Base-by-base conservation (phyloP, 2,329 filamentous ascomycete species). In the Blastomyces parvus region DNA sequence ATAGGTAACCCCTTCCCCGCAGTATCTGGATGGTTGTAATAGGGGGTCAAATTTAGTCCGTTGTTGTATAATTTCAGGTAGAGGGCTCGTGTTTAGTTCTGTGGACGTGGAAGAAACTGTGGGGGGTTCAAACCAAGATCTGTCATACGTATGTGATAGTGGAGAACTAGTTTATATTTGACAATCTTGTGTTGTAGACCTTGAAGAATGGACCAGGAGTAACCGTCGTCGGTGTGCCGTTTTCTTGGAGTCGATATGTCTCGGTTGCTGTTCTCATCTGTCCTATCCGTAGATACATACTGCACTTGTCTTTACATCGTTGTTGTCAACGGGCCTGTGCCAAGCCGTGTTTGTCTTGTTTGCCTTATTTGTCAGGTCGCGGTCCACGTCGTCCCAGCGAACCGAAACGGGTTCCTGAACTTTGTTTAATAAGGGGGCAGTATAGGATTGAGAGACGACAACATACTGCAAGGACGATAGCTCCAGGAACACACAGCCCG, bases 301-400 rank as follows among this genome's bases (percentile, higher is more conserved):
- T n/a, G n/a, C n/a, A n/a, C n/a, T n/a, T n/a, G n/a, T n/a, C n/a
- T n/a, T n/a, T n/a, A n/a, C n/a, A n/a, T n/a, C n/a, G n/a, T n/a
- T n/a, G n/a, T n/a, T n/a, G n/a, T n/a, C n/a, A n/a, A n/a, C n/a
- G n/a, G 27, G 22, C 5, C 11, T 3, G 14, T 30, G n/a, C n/a
- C 36, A 44, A 25, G 56, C 36, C 3, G 56, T 11, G 30, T 48
- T 38, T 38, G 30, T 48, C n/a, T n/a, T n/a, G 57, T 59, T 59
- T 48, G 57, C 33, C 40, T 33, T 59, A 42, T 59, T 59, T 59
- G 58, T 4, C 42, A 13, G 3, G 40, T 59, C 58, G 40, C 57
- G 56, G 56, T 44, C 38, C 56, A 59, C 57, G 57, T 46, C 33
- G 30, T 38, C 53, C 17, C 30, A 14, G 6, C 36, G 8, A n/a